Evolutionary conservation across 345 rosid genomes (phyloP), one percentile per base, ranked within the genome.

Genomic region (Camelina hispida): DNA sequence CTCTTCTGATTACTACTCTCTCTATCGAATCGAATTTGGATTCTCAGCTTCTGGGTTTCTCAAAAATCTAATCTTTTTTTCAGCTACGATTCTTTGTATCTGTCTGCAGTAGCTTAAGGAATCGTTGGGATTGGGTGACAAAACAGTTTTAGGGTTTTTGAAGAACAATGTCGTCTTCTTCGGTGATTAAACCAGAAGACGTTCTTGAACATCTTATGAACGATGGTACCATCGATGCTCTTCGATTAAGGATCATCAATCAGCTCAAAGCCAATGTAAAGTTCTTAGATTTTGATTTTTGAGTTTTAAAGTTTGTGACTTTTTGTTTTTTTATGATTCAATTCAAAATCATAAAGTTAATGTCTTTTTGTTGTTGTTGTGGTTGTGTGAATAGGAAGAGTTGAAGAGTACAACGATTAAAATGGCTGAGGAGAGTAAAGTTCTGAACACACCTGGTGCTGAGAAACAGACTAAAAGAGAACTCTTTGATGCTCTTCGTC

Each of bases 381-480:
- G 47, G 53, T 38, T 71, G 3, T 43, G 67, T 62, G 5, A 17
- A 34, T 80, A 91, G 96, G 97, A 88, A 78, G 97, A 90, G 80
- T 74, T 90, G 60, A 92, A 89, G 87, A 88, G 74, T 57, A 85
- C 89, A 53, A 85, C 97, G 18, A 89, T 92, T 66, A 87, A 83
- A 76, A 88, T 92, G 97, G 96, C 89, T 0, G 96, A 92, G 62
- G 90, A 88, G 79, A 92, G 97, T 80, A 92, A 83, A 84, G 96
- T 91, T 67, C 86, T 91, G n/a, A 92, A 87, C 66, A 87, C 88
- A 18, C 91, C 92, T 32, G 93, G 97, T 15, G 96, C 96, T 15
- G 96, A 92, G 84, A 92, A 92, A 66, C 96, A 90, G 83, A 90
- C 96, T 46, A 90, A 92, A 80, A 83, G 93, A 61, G 97, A 90